Conservation (phyloP, 768 basidiomycete genomes). For the Dendrothele bispora region DNA sequence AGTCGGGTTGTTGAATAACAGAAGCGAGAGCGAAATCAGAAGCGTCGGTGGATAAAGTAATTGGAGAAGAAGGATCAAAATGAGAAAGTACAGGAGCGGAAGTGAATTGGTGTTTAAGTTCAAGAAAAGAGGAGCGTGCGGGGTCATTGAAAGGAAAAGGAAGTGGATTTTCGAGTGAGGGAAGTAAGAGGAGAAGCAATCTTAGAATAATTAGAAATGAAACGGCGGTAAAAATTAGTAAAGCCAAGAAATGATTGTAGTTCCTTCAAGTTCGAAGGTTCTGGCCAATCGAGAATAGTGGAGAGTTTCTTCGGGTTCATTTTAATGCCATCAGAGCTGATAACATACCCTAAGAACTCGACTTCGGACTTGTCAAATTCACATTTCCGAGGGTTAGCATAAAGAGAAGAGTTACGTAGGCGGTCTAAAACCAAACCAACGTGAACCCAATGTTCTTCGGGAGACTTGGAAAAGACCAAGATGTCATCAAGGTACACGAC, state of each 20-base stretch:
- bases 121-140: conserved; percentile 21
- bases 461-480: conserved; percentile 38
- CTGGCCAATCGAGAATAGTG: conserved; percentile 35
- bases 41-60: conserved; percentile 11
- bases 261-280: conserved; percentile 21
- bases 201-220: conserved; percentile 27
- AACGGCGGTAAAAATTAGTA: conserved; percentile 26
- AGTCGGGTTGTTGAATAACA: conserved; percentile 13
- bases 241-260: conserved; percentile 38
- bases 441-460: conserved; percentile 32
- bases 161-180: conserved; percentile 17
- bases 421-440: conserved; percentile 32
- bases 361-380: conserved; percentile 34
- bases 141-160: conserved; percentile 11
- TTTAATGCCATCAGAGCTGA: conserved; percentile 17
- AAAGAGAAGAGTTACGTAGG: conserved; percentile 25
- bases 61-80: conserved; percentile 21
- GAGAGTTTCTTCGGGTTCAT: conserved; percentile 41
- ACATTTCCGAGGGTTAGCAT: conserved; percentile 37
- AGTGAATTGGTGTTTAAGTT: conserved; percentile 20
- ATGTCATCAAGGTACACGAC: conserved; percentile 47
- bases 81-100: conserved; percentile 25
- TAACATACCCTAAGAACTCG: conserved; percentile 43
- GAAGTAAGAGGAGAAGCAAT: conserved; percentile 16
- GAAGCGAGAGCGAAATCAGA: conserved; percentile 19